Conservation (phyloP, 495 filamentous ascomycete genomes). For the Podospora australis region DNA sequence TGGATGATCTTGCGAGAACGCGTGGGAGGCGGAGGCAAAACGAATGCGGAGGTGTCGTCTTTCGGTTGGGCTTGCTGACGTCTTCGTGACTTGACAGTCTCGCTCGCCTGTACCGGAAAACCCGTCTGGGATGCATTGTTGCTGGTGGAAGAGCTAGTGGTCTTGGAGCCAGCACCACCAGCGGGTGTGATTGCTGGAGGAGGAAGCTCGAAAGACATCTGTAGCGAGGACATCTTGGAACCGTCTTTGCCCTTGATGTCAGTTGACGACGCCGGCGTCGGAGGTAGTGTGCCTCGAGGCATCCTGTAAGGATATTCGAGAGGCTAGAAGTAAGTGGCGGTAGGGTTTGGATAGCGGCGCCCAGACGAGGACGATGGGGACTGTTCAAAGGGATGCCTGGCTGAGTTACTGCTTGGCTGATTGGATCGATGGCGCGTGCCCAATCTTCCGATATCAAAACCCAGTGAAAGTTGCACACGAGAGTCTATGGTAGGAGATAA, state of each 20-base stretch:
- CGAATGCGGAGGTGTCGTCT: slow-evolving; percentile 61
- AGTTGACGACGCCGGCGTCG: slow-evolving; percentile 78
- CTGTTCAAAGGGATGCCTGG: no score
- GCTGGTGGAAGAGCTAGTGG: slow-evolving; percentile 25
- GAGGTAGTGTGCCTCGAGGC: slow-evolving; percentile 65
- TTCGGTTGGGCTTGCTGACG: slow-evolving; percentile 47
- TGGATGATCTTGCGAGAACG: slow-evolving; percentile 94
- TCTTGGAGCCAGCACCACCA: slow-evolving; percentile 23
- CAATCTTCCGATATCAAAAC: no score
- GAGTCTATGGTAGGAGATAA: no score
- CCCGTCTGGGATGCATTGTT: slow-evolving; percentile 18
- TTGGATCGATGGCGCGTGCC: no score
- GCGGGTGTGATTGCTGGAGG: slow-evolving; percentile 62
- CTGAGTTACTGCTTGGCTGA: no score
- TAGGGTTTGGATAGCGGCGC: no score
- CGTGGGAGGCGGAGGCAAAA: slow-evolving; percentile 86
- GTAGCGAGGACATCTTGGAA: slow-evolving; percentile 44
- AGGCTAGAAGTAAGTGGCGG: no score
- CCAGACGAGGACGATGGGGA: no score
- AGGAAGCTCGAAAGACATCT: slow-evolving; percentile 66
- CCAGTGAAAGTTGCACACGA: no score
- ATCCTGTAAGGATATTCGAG: slow-evolving; percentile 35
- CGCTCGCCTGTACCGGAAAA: slow-evolving; percentile 45
- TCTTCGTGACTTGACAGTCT: slow-evolving; percentile 51
- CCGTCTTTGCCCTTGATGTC: slow-evolving; percentile 76